Evolutionary conservation across 2,329 filamentous ascomycete genomes (phyloP), one percentile per base, ranked within the genome.

Genomic region (Aspergillus udagawae): DNA sequence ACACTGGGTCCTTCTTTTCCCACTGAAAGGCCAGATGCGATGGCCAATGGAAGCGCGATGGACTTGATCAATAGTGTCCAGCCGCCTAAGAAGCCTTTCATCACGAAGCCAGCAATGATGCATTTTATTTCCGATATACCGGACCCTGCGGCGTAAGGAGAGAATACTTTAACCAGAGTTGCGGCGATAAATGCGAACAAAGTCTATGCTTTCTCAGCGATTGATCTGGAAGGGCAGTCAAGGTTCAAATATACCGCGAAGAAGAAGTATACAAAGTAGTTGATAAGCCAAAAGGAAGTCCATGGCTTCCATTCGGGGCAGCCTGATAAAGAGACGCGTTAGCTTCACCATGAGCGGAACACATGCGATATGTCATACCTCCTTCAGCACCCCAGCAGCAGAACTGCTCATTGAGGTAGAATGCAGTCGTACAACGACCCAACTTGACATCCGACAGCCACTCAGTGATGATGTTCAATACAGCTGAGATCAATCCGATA

Each of bases 51-150:
- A 50, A 99, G 79, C 25, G 89, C 90, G 55, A 97, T 85, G 0
- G 92, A 96, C 77, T 99, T 99, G 77, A 99, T 97, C 59, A 94
- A 74, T 32, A 99, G 80, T 4, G 94, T 97, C 84, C 91, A 92
- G 66, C 88, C 88, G 21, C 93, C 92, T 17, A 99, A 82, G 69
- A 99, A 99, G 0, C 92, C 94, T 75, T 97, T 97, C 94, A 99
- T 99, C 51, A 97, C 91, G 72, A 99, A 99, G 3, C 94, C 94
- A 4, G 93, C 94, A 70, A 99, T 96, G 70, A 99, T 97, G 75
- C 92, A 96, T 76, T 99, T 99, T 82, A 99, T 99, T 78, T 99
- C 94, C 12, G 92, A 97, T 57, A 99, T 99, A 44, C 94, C 94
- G 12, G 91, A 96, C 17, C 94, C 94, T 35, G 94, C 94, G 10